A percentile compares a stretch with the other conserved stretches of the same genome.
Evolutionary conservation across 495 filamentous ascomycete genomes (phyloP).

Genomic region (Rusavskia elegans): DNA sequence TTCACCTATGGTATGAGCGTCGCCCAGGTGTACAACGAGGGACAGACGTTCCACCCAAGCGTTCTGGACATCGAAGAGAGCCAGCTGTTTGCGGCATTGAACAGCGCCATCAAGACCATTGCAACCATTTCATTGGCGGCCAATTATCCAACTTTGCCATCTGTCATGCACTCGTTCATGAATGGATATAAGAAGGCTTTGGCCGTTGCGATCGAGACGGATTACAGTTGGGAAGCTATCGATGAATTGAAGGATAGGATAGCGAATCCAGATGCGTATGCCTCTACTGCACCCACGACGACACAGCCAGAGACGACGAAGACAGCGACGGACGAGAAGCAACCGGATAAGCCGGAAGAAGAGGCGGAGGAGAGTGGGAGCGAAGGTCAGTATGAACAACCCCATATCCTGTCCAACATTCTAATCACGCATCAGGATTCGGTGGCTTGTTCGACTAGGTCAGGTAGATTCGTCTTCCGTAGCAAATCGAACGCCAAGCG

Average conservation of each 20-base stretch:
- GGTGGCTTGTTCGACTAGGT: conserved; percentile 41
- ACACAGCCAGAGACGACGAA: conserved; percentile 30
- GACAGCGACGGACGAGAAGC: conserved; percentile 31
- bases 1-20: conserved; percentile 99
- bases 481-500: not conserved
- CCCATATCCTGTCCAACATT: not conserved
- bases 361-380: conserved; percentile 31
- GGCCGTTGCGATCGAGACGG: conserved; percentile 77
- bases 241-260: conserved; percentile 97
- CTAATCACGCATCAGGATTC: conserved; percentile 28
- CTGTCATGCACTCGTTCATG: conserved; percentile 84
- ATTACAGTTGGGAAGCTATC: conserved; percentile 90
- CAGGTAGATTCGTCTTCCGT: conserved; percentile 1
- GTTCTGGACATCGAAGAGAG: conserved; percentile 89
- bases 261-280: conserved; percentile 93
- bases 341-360: conserved; percentile 19
- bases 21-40: conserved; percentile 85
- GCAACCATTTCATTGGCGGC: conserved; percentile 76
- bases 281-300: conserved; percentile 57
- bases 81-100: conserved; percentile 76
- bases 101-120: conserved; percentile 70
- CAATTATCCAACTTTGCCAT: conserved; percentile 92
- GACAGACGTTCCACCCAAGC: conserved; percentile 68
- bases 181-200: conserved; percentile 97
- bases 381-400: conserved; percentile 15